phyloP scores from a whole-genome alignment of 305 asterid genomes.

The Salvia sclarea region DNA sequence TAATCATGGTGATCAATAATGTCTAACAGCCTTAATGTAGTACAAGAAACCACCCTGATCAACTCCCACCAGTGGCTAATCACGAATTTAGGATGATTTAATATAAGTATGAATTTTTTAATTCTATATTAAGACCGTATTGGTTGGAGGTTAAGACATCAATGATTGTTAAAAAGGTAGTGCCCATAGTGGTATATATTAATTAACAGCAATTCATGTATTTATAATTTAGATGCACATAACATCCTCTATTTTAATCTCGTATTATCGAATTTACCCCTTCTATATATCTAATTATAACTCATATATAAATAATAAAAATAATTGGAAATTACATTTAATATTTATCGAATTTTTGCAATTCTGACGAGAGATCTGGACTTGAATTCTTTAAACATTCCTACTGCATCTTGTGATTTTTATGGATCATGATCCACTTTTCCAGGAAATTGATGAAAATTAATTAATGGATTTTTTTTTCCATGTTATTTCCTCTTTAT shows the following conservation, averaged over 20 bases:
- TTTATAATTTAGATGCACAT: neutral
- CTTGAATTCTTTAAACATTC: neutral
- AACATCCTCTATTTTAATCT: neutral
- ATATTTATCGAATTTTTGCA: no score
- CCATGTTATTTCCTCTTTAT: neutral
- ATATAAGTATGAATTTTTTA: neutral
- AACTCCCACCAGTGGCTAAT: conserved; percentile 10
- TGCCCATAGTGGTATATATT: neutral
- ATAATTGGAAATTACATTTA: no score
- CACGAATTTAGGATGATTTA: conserved; percentile 16
- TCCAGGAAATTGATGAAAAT: neutral
- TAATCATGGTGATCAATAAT: conserved; percentile 46
- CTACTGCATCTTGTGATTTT: neutral
- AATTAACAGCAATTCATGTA: neutral
- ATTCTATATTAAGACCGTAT: conserved; percentile 13
- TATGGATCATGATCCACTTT: neutral
- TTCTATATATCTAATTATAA: no score
- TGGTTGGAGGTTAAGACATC: conserved; percentile 41
- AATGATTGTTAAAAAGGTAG: conserved; percentile 27
- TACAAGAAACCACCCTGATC: conserved; percentile 27
- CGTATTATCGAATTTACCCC: neutral
- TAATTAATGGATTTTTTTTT: no score
- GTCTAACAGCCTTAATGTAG: conserved; percentile 23
- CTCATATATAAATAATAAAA: no score
- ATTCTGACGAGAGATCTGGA: neutral